Conservation (phyloP, 2,329 filamentous ascomycete species). For the Nothopassalora personata region DNA sequence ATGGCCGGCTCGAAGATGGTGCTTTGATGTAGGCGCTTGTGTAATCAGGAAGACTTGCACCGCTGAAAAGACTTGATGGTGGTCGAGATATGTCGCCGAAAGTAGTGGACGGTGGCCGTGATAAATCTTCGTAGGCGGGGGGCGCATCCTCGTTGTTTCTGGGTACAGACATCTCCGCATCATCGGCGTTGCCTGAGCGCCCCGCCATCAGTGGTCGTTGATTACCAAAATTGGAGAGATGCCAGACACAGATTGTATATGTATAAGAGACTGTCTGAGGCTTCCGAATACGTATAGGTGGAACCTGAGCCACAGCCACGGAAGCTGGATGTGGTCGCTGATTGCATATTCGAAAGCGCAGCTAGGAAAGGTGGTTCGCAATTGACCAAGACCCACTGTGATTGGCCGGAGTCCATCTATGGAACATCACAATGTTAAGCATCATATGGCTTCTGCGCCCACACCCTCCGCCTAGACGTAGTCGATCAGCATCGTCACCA, state of each 20-base stretch:
- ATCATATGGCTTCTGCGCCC: slow-evolving; percentile 11
- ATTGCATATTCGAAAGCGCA: background rate
- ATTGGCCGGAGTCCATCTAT: background rate
- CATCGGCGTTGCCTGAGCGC: background rate
- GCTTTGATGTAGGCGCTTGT: background rate
- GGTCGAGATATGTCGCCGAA: background rate
- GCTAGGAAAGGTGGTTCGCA: background rate
- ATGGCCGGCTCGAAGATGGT: background rate
- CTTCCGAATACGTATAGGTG: background rate
- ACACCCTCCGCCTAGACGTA: slow-evolving; percentile 7
- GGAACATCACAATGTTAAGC: background rate
- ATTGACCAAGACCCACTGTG: background rate
- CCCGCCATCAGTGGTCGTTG: background rate
- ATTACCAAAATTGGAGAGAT: background rate
- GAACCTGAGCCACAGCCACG: background rate
- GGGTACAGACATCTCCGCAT: background rate
- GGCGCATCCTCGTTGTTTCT: background rate
- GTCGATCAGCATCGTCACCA: background rate
- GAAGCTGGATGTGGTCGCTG: background rate
- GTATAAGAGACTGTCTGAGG: background rate
- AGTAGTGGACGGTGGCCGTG: slow-evolving; percentile 1
- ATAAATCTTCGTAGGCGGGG: slow-evolving; percentile 14
- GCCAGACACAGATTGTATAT: too few species aligned
- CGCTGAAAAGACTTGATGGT: background rate
- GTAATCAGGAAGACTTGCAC: background rate